A percentile compares a stretch with the other conserved stretches of the same genome.
Conservation (phyloP, 345 rosid genomes). For the Camelina laxa region DNA sequence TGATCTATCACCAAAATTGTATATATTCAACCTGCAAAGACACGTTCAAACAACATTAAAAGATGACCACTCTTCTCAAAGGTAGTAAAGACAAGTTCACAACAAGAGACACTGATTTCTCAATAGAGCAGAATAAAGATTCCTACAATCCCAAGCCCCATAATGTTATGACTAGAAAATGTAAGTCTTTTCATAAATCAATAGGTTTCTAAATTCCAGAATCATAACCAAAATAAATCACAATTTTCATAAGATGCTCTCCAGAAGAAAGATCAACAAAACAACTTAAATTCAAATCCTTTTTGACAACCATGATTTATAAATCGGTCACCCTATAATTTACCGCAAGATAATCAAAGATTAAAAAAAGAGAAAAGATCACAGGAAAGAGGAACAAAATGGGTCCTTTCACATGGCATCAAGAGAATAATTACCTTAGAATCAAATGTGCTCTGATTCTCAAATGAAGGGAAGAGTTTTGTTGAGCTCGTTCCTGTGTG, state of each 20-base stretch:
- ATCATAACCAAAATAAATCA: slow-evolving; percentile 4
- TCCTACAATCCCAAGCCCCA: neutral
- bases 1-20: slow-evolving; percentile 23
- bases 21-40: slow-evolving; percentile 5
- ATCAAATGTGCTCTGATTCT: neutral
- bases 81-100: neutral
- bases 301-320: slow-evolving; percentile 7
- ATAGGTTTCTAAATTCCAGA: neutral
- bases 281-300: neutral
- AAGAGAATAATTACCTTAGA: neutral
- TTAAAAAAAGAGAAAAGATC: neutral
- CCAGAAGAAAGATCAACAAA: neutral
- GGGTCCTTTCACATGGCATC: neutral
- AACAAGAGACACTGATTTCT: slow-evolving; percentile 2
- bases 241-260: neutral
- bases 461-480: neutral
- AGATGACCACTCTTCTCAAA: slow-evolving; percentile 10
- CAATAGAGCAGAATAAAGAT: neutral
- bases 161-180: too few relatives aligned
- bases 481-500: neutral
- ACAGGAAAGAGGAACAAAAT: neutral
- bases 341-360: neutral
- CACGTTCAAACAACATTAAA: slow-evolving; percentile 3
- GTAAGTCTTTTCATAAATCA: neutral
- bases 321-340: neutral